These are phyloP conservation scores for Hibiscus syriacus DNA, from an alignment of 345 rosid genomes.

Conservation along the genomic window DNA sequence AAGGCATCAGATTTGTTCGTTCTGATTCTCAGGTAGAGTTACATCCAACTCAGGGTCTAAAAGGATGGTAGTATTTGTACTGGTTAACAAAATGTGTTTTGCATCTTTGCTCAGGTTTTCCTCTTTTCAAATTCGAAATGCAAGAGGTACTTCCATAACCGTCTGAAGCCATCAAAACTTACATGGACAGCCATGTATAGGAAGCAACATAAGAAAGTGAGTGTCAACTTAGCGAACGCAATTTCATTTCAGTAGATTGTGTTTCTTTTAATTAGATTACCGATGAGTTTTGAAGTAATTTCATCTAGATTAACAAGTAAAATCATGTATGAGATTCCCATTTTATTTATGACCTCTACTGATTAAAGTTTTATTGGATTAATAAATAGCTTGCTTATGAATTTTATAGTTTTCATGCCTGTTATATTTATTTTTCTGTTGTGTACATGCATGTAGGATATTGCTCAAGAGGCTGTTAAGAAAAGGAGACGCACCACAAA, in stretches of 20 bases:
- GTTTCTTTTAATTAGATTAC: background rate
- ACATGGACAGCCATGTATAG: constrained; percentile 73
- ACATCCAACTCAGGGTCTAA: background rate
- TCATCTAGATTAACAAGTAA: too few species aligned
- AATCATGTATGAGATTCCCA: too few species aligned
- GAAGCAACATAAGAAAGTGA: constrained; percentile 65
- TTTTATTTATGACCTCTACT: too few species aligned
- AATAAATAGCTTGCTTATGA: too few species aligned
- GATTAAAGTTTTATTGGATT: too few species aligned
- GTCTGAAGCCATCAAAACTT: constrained; percentile 89
- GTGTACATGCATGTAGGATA: constrained; percentile 25
- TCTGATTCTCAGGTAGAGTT: constrained; percentile 60
- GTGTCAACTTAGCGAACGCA: background rate
- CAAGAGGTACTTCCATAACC: constrained; percentile 89
- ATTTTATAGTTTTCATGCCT: too few species aligned
- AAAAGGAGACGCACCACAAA: constrained; percentile 48
- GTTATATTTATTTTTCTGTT: background rate
- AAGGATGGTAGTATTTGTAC: background rate
- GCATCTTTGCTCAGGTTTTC: constrained; percentile 48
- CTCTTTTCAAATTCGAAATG: constrained; percentile 84
- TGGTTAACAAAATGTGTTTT: background rate
- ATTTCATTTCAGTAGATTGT: background rate
- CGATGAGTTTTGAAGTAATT: background rate
- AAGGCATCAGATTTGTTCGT: constrained; percentile 62
- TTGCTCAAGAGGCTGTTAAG: constrained; percentile 54